Base-by-base conservation (phyloP, 345 rosid genomes). In the Dipteronia sinensis region DNA sequence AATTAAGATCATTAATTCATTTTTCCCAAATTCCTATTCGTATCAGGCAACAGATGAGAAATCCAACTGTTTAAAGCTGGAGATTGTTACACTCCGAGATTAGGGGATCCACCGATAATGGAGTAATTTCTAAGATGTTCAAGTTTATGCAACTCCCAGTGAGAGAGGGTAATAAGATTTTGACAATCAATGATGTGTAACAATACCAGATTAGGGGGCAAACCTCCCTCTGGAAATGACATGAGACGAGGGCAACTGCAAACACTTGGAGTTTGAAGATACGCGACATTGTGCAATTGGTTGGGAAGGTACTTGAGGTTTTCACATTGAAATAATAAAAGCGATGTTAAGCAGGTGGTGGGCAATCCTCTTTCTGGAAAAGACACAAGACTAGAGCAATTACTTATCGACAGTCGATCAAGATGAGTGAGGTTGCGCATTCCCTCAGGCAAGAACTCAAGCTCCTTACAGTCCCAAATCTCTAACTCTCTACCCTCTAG, bases 81-180 rank as follows among this genome's bases (percentile, higher is more conserved):
- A 29, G 31, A 29, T 29, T 29, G 31, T 29, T 29, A 29, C 31
- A 29, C 31, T 31, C 34, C 34, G 4, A 31, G 34, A 31, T 31
- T 5, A 31, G 34, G 34, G 34, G 11, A 27, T 73, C 53, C 76
- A 29, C 84, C 69, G 19, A 23, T 22, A 17, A 82, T 42, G 65
- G n/a, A 25, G 58, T 74, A 65, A 3, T 77, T 72, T 75, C 22
- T 83, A 13, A 79, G 85, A 69, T 38, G 74, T 40, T 61, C 38
- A 5, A 79, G 75, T 7, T 61, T 53, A 40, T 61, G 72, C 16
- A 82, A 69, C n/a, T 72, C 64, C 85, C 82, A 82, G 11, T 72
- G 55, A 49, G 80, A 72, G 40, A 76, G 7, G 25, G 63, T 47
- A 65, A 74, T 51, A 3, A 82, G 13, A 61, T 53, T 10, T 22